Conservation (phyloP, 1,284 basidiomycete species). For the Leccinum ponderosum region DNA sequence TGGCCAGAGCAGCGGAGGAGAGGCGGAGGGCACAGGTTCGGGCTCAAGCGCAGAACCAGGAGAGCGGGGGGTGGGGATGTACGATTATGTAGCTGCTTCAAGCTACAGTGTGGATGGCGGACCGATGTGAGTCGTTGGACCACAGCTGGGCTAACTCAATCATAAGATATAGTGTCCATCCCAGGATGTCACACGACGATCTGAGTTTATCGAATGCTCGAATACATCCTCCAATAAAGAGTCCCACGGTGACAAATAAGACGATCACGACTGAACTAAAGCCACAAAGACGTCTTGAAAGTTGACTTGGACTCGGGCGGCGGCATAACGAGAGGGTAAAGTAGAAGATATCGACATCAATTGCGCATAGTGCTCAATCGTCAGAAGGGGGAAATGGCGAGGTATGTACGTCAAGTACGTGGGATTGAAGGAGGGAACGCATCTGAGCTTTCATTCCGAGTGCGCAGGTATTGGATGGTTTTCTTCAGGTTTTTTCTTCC, state of each 20-base stretch:
- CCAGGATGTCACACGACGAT: not conserved
- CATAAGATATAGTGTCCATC: not conserved
- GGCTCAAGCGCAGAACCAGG: not conserved
- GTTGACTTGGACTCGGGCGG: not conserved
- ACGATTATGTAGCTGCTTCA: not conserved
- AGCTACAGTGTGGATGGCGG: not conserved
- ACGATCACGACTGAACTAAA: not conserved
- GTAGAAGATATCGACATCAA: not conserved
- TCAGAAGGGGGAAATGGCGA: too few species aligned
- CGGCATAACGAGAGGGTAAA: not conserved
- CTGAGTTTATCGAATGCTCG: not conserved
- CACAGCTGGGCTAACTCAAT: not conserved
- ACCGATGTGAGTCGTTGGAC: not conserved
- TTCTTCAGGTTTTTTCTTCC: not conserved
- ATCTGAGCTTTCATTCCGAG: not conserved
- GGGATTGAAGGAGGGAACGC: not conserved
- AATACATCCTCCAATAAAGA: too few species aligned
- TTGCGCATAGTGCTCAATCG: not conserved
- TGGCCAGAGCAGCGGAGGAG: not conserved
- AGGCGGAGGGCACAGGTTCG: not conserved
- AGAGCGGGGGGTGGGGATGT: not conserved
- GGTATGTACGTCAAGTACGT: too few species aligned
- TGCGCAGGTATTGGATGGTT: not conserved
- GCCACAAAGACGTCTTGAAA: not conserved
- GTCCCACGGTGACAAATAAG: too few species aligned